Base-by-base conservation (phyloP, 2,329 filamentous ascomycete species). In the Colletotrichum phormii region DNA sequence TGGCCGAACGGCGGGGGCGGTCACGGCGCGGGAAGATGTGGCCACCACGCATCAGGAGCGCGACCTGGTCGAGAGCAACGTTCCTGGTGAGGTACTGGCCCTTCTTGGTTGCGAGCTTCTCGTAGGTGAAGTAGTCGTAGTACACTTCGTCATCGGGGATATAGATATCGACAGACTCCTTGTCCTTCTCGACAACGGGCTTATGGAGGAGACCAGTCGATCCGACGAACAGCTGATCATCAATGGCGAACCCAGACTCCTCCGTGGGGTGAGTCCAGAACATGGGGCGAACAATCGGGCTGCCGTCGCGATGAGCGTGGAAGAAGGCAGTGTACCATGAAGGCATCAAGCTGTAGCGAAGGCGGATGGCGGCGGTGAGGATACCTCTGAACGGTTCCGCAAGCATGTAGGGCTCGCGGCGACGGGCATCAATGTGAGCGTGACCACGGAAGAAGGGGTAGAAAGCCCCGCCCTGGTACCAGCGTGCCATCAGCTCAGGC, bases 371-470 rank as follows among this genome's bases (percentile, higher is more conserved):
- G 73, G 96, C 91, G 0, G 95, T 94, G 78, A 98, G 94, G 81
- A 98, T 97, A 64, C 89, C 88, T 4, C 91, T 94, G 83, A 98
- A 95, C 0, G 95, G 95, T 74, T 97, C 93, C 12, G 94, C 93
- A 12, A 92, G 88, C 71, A 98, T 87, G 80, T 98, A 99, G 3
- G 97, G 97, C 84, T 99, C 97, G 64, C 97, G 93, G 31, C 97
- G 93, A 58, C 97, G 94, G 51, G 97, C 94, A 80, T 99, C 97
- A 73, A 98, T 98, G 82, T 99, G 97, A 7, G 97, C 97, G 81
- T 99, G 97, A 1, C 91, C 97, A 74, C 97, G 94, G 93, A 98
- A 97, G 87, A 98, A 99, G 8, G 97, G 97, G 82, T 98, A 98
- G 87, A 97, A 99, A 68, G 94, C 94, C 74, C 97, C 97, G 42